These are phyloP conservation scores for Saitoella complicata DNA, from an alignment of 805 yeast genomes.

Conservation along the genomic window DNA sequence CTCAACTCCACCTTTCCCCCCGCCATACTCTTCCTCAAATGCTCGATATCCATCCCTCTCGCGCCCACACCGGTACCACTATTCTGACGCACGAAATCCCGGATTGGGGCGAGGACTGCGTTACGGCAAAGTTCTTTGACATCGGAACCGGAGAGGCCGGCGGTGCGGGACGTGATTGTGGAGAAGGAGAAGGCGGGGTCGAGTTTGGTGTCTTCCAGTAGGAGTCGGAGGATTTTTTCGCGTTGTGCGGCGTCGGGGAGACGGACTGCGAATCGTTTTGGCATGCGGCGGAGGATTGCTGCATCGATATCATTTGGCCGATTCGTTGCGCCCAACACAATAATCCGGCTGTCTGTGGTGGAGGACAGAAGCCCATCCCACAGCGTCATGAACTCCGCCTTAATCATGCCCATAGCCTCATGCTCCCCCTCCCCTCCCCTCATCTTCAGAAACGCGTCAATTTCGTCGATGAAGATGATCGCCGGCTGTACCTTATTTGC, in stretches of 20 bases:
- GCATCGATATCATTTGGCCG: conserved; percentile 80
- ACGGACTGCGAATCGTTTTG: conserved; percentile 68
- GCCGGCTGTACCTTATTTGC: conserved; percentile 87
- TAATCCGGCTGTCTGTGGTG: conserved; percentile 39
- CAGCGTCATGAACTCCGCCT: conserved; percentile 92
- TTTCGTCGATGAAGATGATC: conserved; percentile 88
- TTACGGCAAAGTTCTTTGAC: conserved; percentile 80
- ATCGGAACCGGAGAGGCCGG: conserved; percentile 80
- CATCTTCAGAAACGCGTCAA: conserved; percentile 83
- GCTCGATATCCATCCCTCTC: no score
- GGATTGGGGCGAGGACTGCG: conserved; percentile 78
- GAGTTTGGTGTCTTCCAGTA: conserved; percentile 48
- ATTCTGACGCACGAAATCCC: conserved; percentile 62
- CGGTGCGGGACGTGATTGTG: conserved; percentile 28
- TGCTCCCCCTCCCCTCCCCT: conserved; percentile 62
- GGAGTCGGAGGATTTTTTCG: conserved; percentile 46
- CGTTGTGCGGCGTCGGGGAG: conserved; percentile 60
- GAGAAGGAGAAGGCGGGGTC: conserved; percentile 24
- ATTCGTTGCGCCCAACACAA: conserved; percentile 90
- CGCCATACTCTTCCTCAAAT: no score
- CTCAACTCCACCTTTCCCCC: no score
- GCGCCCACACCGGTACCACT: neutral
- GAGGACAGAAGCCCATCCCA: conserved; percentile 81
- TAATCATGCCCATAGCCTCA: conserved; percentile 85
- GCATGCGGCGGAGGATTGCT: conserved; percentile 85